phyloP scores from a whole-genome alignment of 768 basidiomycete genomes.

The Leccinum olivaceopallidum region DNA sequence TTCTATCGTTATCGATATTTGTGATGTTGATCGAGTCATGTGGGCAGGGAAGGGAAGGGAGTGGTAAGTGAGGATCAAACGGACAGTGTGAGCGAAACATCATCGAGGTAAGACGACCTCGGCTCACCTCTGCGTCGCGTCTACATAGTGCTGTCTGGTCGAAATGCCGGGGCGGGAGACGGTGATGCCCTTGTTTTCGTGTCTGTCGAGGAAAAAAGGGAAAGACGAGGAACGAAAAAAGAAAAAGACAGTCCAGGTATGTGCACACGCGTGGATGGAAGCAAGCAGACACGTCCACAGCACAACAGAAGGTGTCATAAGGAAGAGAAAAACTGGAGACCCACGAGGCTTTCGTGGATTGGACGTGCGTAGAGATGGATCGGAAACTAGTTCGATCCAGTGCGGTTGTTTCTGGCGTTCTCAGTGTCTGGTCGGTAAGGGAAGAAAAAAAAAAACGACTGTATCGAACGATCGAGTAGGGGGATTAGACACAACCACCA shows the following conservation, averaged over 20 bases:
- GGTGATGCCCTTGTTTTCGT: constrained; percentile 57
- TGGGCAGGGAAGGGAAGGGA: background rate
- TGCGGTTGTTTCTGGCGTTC: too few species aligned
- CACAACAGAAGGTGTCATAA: too few species aligned
- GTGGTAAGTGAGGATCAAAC: background rate
- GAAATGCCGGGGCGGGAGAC: constrained; percentile 62
- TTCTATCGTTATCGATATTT: background rate
- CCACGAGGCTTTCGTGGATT: constrained; percentile 57
- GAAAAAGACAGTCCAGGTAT: background rate
- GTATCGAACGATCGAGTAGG: too few species aligned
- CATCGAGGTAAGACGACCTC: background rate
- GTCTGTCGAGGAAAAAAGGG: constrained; percentile 5
- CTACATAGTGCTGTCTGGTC: constrained; percentile 64
- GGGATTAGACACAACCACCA: too few species aligned
- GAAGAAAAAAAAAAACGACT: too few species aligned
- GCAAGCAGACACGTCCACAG: background rate
- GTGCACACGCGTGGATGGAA: too few species aligned
- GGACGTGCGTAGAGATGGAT: constrained; percentile 42
- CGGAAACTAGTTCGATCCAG: constrained; percentile 12
- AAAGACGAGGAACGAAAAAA: background rate
- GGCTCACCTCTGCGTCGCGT: constrained; percentile 69
- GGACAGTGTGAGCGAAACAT: background rate
- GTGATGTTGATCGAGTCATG: background rate
- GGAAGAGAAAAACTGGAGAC: constrained; percentile 22
- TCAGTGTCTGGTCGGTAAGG: too few species aligned